Conservation (phyloP, 179 eudicot species). For the Amaranthus tricolor region DNA sequence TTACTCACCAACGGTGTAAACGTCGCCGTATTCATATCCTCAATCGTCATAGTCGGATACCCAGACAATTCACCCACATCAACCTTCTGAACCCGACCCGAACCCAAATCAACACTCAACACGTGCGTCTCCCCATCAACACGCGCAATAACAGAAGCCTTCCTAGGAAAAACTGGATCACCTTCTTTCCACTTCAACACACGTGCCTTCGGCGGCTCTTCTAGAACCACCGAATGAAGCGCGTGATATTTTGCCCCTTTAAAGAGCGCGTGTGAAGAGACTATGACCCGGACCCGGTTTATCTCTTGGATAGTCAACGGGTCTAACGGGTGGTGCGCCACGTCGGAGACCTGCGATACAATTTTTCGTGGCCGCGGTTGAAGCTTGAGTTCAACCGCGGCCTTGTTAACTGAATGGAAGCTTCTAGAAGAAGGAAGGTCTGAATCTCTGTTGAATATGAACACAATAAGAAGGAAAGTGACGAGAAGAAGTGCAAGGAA, state of each 20-base stretch:
- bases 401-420: constrained; percentile 31
- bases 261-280: constrained; percentile 46
- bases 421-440: constrained; percentile 28
- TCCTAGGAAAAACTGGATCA: constrained; percentile 54
- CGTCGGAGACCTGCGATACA: constrained; percentile 28
- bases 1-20: constrained; percentile 59
- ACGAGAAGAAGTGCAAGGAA: constrained; percentile 37
- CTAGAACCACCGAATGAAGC: constrained; percentile 64
- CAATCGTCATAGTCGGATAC: constrained; percentile 77
- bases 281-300: constrained; percentile 45
- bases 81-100: constrained; percentile 41
- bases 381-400: constrained; percentile 14
- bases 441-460: constrained; percentile 33
- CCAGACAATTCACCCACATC: constrained; percentile 45
- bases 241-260: constrained; percentile 34
- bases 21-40: constrained; percentile 64
- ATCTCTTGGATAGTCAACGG: constrained; percentile 74
- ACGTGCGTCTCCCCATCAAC: constrained; percentile 45
- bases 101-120: constrained; percentile 48
- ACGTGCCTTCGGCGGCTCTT: constrained; percentile 56
- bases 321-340: constrained; percentile 82
- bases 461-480: constrained; percentile 38
- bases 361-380: constrained; percentile 28
- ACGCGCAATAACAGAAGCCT: constrained; percentile 71
- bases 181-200: constrained; percentile 67